These are phyloP conservation scores for Fusarium praegraminearum DNA, from an alignment of 2,329 filamentous ascomycete genomes.

Conservation along the genomic window DNA sequence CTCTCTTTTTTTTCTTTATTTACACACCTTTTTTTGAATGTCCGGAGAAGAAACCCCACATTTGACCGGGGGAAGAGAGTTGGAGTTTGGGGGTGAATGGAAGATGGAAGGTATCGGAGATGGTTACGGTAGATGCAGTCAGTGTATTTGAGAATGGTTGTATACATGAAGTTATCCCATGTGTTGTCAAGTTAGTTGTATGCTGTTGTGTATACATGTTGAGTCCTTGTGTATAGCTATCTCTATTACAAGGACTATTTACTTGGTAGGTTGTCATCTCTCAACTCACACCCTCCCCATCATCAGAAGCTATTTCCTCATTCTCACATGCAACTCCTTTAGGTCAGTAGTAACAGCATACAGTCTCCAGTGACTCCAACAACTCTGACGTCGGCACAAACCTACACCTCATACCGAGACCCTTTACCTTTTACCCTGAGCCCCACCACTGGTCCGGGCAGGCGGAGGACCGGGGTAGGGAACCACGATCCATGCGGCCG, in stretches of 20 bases:
- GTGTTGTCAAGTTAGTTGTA: fast-evolving
- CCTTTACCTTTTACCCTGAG: conserved; percentile 8
- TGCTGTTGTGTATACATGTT: no score
- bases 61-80: conserved; percentile 31
- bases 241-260: no score
- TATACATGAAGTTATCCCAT: not conserved
- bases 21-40: conserved; percentile 34
- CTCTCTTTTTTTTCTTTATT: conserved; percentile 7
- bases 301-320: not conserved
- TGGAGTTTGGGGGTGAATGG: conserved; percentile 33
- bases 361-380: not conserved
- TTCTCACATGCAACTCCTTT: conserved; percentile 26
- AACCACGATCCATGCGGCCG: conserved; percentile 46
- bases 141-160: not conserved
- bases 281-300: conserved; percentile 22
- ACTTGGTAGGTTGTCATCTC: not conserved
- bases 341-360: not conserved
- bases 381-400: conserved; percentile 35
- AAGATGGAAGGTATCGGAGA: conserved; percentile 32
- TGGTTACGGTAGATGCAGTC: not conserved
- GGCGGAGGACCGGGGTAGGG: conserved; percentile 45
- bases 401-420: not conserved
- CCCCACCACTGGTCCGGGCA: conserved; percentile 45
- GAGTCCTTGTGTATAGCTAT: no score
- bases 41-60: conserved; percentile 39